Percentiles rank a stretch among this genome's conserved stretches.
Conservation (phyloP, 768 basidiomycete genomes). For the Panaeolus papilionaceus region DNA sequence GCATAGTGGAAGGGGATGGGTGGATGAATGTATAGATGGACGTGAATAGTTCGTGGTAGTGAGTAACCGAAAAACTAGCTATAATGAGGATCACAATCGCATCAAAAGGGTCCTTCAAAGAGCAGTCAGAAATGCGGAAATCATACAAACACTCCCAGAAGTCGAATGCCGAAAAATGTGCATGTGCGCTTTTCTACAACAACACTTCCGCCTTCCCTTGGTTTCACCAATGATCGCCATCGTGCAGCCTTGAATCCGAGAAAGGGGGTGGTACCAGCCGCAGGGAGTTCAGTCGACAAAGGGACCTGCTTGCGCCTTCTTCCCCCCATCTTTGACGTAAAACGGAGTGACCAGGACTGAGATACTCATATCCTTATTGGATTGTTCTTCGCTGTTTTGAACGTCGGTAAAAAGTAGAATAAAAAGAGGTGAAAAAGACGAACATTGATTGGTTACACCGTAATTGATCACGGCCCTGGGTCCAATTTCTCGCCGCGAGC, state of each 20-base stretch:
- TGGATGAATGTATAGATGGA: slow-evolving; percentile 8
- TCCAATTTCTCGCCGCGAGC: slow-evolving; percentile 88
- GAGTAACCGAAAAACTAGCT: slow-evolving; percentile 12
- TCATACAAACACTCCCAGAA: not conserved
- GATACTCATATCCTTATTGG: slow-evolving; percentile 4
- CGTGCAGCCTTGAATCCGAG: slow-evolving; percentile 12
- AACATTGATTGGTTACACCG: not conserved
- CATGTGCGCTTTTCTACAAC: not conserved
- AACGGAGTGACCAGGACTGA: slow-evolving; percentile 9
- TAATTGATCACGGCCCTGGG: slow-evolving; percentile 35
- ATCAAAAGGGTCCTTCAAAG: slow-evolving; percentile 6
- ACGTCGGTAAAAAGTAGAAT: not conserved
- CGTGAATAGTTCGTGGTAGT: slow-evolving; percentile 11
- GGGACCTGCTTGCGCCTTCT: slow-evolving; percentile 2
- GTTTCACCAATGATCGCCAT: not conserved
- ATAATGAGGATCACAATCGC: slow-evolving; percentile 2
- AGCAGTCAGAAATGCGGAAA: slow-evolving; percentile 12
- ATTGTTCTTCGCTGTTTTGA: not conserved
- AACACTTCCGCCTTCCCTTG: not conserved
- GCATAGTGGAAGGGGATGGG: not conserved
- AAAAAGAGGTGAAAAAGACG: not conserved
- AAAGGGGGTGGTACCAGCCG: slow-evolving; percentile 5
- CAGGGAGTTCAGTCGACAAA: slow-evolving; percentile 1
- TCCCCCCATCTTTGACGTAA: slow-evolving; percentile 1
- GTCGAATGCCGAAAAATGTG: not conserved